Evolutionary conservation across 2,329 filamentous ascomycete species (phyloP).

Genomic region (Trichoderma atrobrunneum): DNA sequence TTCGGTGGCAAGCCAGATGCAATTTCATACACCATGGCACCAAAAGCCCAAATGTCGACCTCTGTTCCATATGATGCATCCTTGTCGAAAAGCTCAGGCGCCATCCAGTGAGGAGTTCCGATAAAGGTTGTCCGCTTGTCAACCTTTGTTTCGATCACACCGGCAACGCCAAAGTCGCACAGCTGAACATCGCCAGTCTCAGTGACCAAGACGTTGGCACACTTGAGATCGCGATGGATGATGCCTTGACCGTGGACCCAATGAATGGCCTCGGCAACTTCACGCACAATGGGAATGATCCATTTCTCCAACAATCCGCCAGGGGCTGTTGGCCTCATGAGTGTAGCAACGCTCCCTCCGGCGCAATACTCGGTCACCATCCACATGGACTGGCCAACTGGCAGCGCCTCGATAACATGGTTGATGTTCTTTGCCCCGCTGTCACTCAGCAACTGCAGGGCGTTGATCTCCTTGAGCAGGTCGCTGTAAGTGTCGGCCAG

Average conservation of each 20-base stretch:
- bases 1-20: constrained; percentile 75
- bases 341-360: constrained; percentile 75
- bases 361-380: constrained; percentile 85
- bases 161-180: constrained; percentile 82
- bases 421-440: constrained; percentile 78
- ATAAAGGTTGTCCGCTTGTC: constrained; percentile 79
- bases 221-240: constrained; percentile 70
- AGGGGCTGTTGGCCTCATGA: constrained; percentile 65
- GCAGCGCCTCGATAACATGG: constrained; percentile 73
- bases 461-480: constrained; percentile 65
- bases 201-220: constrained; percentile 76
- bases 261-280: constrained; percentile 62
- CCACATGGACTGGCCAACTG: constrained; percentile 79
- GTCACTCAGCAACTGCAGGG: constrained; percentile 70
- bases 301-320: constrained; percentile 67
- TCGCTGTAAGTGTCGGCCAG: constrained; percentile 66
- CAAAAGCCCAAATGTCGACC: constrained; percentile 83
- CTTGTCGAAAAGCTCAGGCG: constrained; percentile 70
- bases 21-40: constrained; percentile 77
- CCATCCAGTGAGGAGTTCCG: constrained; percentile 85
- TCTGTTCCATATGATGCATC: constrained; percentile 65
- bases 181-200: constrained; percentile 75
- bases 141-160: constrained; percentile 69
- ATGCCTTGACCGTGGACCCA: constrained; percentile 69
- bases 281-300: constrained; percentile 65